phyloP scores from a whole-genome alignment of 2,329 filamentous ascomycete species.

The Emmonsiellopsis sp. region DNA sequence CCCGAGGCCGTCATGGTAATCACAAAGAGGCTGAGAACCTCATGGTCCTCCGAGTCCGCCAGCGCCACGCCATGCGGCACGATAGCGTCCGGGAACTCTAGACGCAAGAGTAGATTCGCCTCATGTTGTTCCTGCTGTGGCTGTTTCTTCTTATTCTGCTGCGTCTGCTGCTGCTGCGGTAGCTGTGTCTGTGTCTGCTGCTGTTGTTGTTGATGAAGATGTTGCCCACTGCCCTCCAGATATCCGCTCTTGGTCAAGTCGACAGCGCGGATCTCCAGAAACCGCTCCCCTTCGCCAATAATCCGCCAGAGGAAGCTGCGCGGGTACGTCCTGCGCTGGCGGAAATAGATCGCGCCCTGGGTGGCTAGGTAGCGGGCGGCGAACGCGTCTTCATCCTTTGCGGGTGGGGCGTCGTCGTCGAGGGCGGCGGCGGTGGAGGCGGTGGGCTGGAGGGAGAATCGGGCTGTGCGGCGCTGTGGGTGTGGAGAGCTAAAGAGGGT shows the following conservation, averaged over 20 bases:
- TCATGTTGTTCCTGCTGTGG: constrained; percentile 43
- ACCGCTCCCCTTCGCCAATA: constrained; percentile 49
- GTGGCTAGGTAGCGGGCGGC: constrained; percentile 63
- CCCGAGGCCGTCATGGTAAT: constrained; percentile 47
- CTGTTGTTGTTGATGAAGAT: not conserved
- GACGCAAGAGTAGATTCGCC: constrained; percentile 63
- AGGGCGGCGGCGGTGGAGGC: constrained; percentile 32
- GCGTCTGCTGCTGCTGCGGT: not conserved
- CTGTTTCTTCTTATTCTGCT: not conserved
- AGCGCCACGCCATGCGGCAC: constrained; percentile 71
- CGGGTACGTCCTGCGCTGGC: constrained; percentile 64
- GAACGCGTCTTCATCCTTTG: constrained; percentile 59
- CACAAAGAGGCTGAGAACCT: constrained; percentile 69
- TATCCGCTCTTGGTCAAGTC: constrained; percentile 65
- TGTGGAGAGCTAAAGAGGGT: constrained; percentile 39
- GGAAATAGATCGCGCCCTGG: constrained; percentile 75
- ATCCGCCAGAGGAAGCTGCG: constrained; percentile 87
- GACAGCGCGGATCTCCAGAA: constrained; percentile 72
- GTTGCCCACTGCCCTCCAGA: not conserved
- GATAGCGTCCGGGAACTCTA: constrained; percentile 66
- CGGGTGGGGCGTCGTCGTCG: constrained; percentile 20
- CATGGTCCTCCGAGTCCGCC: constrained; percentile 67
- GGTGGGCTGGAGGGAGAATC: constrained; percentile 38
- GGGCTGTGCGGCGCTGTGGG: constrained; percentile 34
- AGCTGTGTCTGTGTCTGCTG: not conserved